These are phyloP conservation scores for Davidsoniella virescens DNA, from an alignment of 2,329 filamentous ascomycete genomes.

Conservation along the genomic window DNA sequence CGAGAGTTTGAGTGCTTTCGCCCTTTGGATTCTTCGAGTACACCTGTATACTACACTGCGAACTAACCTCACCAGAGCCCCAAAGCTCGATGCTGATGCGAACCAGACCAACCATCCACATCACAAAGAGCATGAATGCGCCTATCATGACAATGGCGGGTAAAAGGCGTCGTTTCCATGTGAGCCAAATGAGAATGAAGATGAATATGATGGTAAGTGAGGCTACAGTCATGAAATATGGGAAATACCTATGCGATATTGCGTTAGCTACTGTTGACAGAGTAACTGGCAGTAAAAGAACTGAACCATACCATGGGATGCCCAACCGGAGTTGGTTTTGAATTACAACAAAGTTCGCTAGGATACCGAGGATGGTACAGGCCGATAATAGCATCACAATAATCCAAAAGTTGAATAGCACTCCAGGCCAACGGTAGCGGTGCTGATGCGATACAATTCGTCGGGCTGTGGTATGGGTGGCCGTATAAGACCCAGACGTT, in stretches of 20 bases:
- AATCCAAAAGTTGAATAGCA: conserved; percentile 52
- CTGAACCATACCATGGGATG: conserved; percentile 39
- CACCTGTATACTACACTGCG: conserved; percentile 42
- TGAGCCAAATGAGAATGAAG: conserved; percentile 44
- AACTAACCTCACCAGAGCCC: conserved; percentile 41
- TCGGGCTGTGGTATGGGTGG: conserved; percentile 1
- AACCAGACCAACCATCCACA: conserved; percentile 52
- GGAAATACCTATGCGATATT: conserved; percentile 39
- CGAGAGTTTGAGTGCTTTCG: conserved; percentile 37
- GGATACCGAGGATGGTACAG: conserved; percentile 43
- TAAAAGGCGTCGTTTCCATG: conserved; percentile 42
- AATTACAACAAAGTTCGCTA: conserved; percentile 41
- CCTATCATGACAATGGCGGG: conserved; percentile 47
- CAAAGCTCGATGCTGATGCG: conserved; percentile 47
- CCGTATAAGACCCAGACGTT: conserved; percentile 6
- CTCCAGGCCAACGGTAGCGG: conserved; percentile 52
- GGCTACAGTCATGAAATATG: conserved; percentile 45
- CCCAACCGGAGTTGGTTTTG: conserved; percentile 38
- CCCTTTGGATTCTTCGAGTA: conserved; percentile 34
- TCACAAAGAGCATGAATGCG: conserved; percentile 47
- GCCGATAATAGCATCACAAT: conserved; percentile 46
- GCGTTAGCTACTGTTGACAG: not conserved
- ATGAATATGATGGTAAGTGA: conserved; percentile 51
- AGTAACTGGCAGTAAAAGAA: not conserved
- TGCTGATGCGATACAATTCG: conserved; percentile 29